Evolutionary conservation across 805 yeast genomes (phyloP).

Genomic region (Sugiyamaella marilandica): DNA sequence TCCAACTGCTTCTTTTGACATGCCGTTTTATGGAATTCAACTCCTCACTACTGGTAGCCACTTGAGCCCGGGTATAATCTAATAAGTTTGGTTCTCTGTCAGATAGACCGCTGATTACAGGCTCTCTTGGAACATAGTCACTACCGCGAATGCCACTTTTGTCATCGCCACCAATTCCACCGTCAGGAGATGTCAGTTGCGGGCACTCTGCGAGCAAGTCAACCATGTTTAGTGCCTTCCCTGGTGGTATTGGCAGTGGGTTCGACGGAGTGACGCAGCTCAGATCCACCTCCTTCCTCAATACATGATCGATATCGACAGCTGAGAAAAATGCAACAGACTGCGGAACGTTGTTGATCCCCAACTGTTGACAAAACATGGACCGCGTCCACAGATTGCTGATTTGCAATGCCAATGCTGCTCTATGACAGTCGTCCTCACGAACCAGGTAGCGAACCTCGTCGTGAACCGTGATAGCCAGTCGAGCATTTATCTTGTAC

Average conservation of each 20-base stretch:
- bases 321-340: conserved; percentile 94
- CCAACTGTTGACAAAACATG: conserved; percentile 88
- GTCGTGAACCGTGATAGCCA: conserved; percentile 88
- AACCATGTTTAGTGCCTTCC: conserved; percentile 66
- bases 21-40: conserved; percentile 2
- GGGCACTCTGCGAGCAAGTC: conserved; percentile 39
- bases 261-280: conserved; percentile 91
- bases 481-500: conserved; percentile 67
- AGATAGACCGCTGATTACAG: conserved; percentile 8
- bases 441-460: conserved; percentile 79
- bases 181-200: conserved; percentile 5
- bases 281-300: conserved; percentile 89
- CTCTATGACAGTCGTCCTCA: conserved; percentile 67
- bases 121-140: conserved; percentile 10
- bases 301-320: conserved; percentile 81
- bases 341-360: conserved; percentile 85
- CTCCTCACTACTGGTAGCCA: conserved; percentile 6
- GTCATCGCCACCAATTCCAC: not conserved
- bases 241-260: conserved; percentile 63
- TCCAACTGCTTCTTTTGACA: not conserved
- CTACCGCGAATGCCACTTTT: not conserved
- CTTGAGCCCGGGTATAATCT: conserved; percentile 17
- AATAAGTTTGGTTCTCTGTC: conserved; percentile 1
- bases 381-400: conserved; percentile 95
- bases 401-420: conserved; percentile 80